Evolutionary conservation across 2,329 filamentous ascomycete species (phyloP), one percentile per base, ranked within the genome.

Genomic region (Pseudofabraea citricarpa): DNA sequence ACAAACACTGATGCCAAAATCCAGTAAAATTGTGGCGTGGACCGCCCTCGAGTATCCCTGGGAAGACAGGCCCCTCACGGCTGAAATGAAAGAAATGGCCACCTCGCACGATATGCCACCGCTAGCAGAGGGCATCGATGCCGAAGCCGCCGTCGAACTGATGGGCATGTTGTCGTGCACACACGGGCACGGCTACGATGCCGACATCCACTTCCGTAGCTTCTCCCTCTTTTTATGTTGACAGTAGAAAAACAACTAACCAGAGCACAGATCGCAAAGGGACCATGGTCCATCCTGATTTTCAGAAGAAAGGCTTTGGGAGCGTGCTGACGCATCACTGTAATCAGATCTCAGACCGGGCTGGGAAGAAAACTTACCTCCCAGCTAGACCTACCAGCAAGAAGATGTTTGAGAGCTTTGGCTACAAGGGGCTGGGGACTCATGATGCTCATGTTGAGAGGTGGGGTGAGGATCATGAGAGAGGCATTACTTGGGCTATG

Each of bases 1-100:
- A n/a, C n/a, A n/a, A n/a, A n/a, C n/a, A n/a, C n/a, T n/a, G n/a
- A n/a, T n/a, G n/a, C n/a, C n/a, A n/a, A n/a, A n/a, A 8, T 22
- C 6, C 9, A 57, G 55, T 13, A 53, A 47, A 36, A 49, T 53
- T 29, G 48, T 43, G 22, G 53, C 46, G 6, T 56, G 48, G 47
- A 51, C 50, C 13, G 45, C 40, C 18, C 38, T 57, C 4, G 44
- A 52, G 27, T 46, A 18, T 32, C 55, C 55, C 3, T 57, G 55
- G 53, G 49, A 50, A 31, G 32, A 46, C 21, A 26, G 24, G n/a
- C 18, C 29, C 4, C 50, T 57, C 46, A 49, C 40, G 9, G 38
- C 26, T 3, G 48, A 54, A 31, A 21, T 46, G 16, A 53, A 51
- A 33, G 26, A 15, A 2, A 19, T 36, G 15, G 46, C 41, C 8